Evolutionary conservation across 2,329 filamentous ascomycete species (phyloP), one percentile per base, ranked within the genome.

Genomic region (Paecilomyces formosus): DNA sequence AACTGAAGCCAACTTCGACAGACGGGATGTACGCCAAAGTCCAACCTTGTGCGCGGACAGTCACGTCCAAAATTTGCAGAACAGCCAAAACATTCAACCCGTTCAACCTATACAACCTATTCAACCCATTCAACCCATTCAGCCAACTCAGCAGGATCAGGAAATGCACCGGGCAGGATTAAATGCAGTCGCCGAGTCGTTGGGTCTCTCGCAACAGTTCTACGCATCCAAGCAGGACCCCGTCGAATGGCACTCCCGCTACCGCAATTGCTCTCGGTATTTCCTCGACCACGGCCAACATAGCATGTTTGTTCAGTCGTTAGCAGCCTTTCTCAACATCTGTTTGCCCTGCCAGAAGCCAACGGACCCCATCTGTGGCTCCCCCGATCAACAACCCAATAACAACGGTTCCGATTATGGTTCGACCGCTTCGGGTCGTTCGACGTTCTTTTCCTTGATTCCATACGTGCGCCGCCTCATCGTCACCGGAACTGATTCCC

Each of bases 301-400:
- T 72, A 87, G 85, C 57, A 81, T 81, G 12, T 82, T 85, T 3
- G 90, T 96, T 8, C 92, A 97, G 75, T 89, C 92, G 5, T 82
- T 97, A 51, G 90, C 92, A 13, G 89, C 92, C 3, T 91, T 94
- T 73, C 79, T 97, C 77, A 97, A 97, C 74, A 97, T 97, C 70
- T 85, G 87, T 61, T 82, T 97, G 0, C 94, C 94, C 1, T 94
- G 85, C 71, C 92, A 97, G 73, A 87, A 85, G 71, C 70, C 74
- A 2, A 61, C 72, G 1, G 76, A 76, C 51, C 79, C 81, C 21
- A 57, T 71, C 28, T 65, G 61, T 7, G 57, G 68, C 78, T 65
- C 73, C 57, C 71, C 77, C 21, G 33, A 57, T 59, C 72, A 58
- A 66, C 72, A 31, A 69, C 67, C 55, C 63, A 67, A 55, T 67